Conservation (phyloP, 176 grass and related monocot species). For the Chloris gayana region DNA sequence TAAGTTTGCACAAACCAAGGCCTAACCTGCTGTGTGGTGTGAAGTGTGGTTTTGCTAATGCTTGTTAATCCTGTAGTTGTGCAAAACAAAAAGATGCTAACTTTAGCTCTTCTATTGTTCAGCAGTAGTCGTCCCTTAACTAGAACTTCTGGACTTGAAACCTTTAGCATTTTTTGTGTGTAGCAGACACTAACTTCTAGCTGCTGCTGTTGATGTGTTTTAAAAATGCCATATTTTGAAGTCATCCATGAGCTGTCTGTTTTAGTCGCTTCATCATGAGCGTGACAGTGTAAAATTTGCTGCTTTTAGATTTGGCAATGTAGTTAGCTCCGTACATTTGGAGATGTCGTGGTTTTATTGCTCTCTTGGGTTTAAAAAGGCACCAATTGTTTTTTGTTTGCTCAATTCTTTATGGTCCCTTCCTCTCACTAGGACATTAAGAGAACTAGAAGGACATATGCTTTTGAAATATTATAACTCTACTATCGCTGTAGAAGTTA, state of each 20-base stretch:
- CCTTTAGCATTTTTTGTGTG: background rate
- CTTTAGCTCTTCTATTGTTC: conserved; percentile 32
- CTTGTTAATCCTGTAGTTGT: conserved; percentile 25
- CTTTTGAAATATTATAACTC: background rate
- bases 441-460: background rate
- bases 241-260: background rate
- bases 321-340: conserved; percentile 21
- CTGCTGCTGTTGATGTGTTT: background rate
- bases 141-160: background rate
- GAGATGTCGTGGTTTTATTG: background rate
- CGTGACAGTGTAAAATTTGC: background rate
- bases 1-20: background rate
- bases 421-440: background rate
- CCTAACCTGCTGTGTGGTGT: background rate
- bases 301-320: background rate
- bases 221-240: background rate
- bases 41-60: background rate
- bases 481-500: background rate
- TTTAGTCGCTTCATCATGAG: background rate
- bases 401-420: background rate
- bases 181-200: background rate
- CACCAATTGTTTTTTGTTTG: background rate
- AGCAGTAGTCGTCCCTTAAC: background rate
- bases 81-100: background rate
- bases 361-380: background rate